Base-by-base conservation (phyloP, 257 asterid genomes). In the Lithospermum erythrorhizon region DNA sequence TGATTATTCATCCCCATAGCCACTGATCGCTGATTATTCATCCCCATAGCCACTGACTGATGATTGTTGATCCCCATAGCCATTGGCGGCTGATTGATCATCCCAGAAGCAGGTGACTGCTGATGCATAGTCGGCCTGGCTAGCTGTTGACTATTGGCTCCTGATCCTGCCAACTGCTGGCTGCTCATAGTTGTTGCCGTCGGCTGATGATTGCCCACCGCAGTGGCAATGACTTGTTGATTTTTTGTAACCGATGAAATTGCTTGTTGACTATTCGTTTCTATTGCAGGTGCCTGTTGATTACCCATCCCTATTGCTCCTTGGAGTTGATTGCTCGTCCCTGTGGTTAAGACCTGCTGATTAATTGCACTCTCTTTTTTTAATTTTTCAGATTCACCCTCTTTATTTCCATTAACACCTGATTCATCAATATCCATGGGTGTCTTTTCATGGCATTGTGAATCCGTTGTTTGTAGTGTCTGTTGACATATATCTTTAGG, bases 401-500 rank as follows among this genome's bases (percentile, higher is more conserved):
- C 94, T 37, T 71, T 58, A 57, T 81, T 81, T 65, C 68, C 71
- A 63, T 68, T 73, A 5, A 59, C 61, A 11, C 64, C 78, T 52
- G 75, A 65, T 57, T 57, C 79, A 23, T 68, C 87, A 53, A 65
- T 67, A 65, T 65, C 77, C 68, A 69, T 63, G 16, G 76, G 64
- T 37, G 72, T 80, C 65, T 75, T 82, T 59, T 68, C 81, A 60
- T 88, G 68, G 67, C 77, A 64, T 68, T 69, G 88, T 21, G 52
- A 27, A 51, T 55, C 58, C 66, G 70, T 70, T 20, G 72, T 76
- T 70, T 72, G 86, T 71, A 89, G 73, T 64, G 63, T 71, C 54
- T 78, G 45, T 35, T 35, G 64, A 21, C 60, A 20, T 64, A 65
- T 65, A 70, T 66, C 79, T 30, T 25, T 52, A 52, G 56, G 66